Percentiles rank a stretch among this genome's conserved stretches.
Conservation (phyloP, 345 rosid species). For the Luvunga scandens region DNA sequence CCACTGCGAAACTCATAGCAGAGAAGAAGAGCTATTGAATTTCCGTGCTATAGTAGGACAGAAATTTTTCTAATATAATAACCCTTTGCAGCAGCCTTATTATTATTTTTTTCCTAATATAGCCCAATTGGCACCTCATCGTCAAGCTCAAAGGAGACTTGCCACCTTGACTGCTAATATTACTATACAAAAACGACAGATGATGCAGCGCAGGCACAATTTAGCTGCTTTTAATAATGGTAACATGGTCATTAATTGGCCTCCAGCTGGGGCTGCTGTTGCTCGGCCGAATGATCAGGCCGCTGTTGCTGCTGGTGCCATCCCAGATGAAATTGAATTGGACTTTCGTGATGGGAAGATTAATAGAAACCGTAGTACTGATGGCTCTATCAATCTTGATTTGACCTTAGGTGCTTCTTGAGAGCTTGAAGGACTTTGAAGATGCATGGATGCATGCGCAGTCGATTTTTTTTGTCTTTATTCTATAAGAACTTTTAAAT, state of each 20-base stretch:
- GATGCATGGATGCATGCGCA: neutral
- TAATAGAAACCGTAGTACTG: neutral
- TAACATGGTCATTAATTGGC: neutral
- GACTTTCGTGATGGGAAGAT: neutral
- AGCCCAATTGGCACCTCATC: no score
- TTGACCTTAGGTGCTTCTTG: neutral
- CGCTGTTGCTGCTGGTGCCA: neutral
- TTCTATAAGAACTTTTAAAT: neutral
- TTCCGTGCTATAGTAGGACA: neutral
- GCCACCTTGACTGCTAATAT: neutral
- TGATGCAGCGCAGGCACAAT: neutral
- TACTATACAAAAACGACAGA: neutral
- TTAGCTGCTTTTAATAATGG: neutral
- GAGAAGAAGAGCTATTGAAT: neutral
- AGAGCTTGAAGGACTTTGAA: neutral
- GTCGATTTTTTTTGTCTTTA: neutral
- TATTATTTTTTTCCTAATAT: neutral
- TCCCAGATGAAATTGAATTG: neutral
- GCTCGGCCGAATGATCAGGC: neutral
- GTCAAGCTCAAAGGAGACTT: neutral
- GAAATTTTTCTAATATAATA: neutral
- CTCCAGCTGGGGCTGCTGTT: neutral
- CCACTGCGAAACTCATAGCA: neutral
- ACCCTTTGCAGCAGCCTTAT: neutral
- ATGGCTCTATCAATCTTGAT: neutral